Base-by-base conservation (phyloP, 345 rosid species). In the Syzygium aqueum region DNA sequence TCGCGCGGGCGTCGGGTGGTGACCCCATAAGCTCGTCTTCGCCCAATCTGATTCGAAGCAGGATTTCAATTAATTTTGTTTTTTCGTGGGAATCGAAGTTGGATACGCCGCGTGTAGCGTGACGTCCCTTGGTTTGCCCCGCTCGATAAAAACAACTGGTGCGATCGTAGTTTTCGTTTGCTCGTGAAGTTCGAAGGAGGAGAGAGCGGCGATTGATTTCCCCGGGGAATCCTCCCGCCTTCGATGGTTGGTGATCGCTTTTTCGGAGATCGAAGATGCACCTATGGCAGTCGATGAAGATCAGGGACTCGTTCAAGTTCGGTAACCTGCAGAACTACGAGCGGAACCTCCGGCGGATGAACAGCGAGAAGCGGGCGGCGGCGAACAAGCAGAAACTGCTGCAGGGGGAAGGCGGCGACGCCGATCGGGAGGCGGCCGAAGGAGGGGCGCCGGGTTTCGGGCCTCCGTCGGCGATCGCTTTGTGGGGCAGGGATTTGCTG, bases 251-350 rank as follows among this genome's bases (percentile, higher is more conserved):
- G 46, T 25, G 57, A 54, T 25, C 57, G 46, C 46, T 43, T 21
- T 54, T 54, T 13, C 43, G 57, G 19, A 43, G 27, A 12, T 46
- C 46, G 87, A 84, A 87, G 86, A 95, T 94, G 97, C 96, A 94
- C 90, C 91, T 94, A 87, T 94, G 97, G 97, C 96, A 95, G 5
- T 91, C 97, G 8, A 22, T 61, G 90, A 92, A 89, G 85, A 77
- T 95, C 43, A 92, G 96, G 85, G 97, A 94, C 85, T 95, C 96
- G 2, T 95, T 95, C 93, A 95, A 92, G 90, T 82, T 56, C 46
- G 85, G 83, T 40, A 91, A 92, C 77, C 23, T 95, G 77, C 91
- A 85, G 82, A 91, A 90, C 59, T 89, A 93, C 40, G 96, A 94
- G 84, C 91, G 95, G 94, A 95, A 95, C 86, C 92, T 92, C 87